Base-by-base conservation (phyloP, 1,284 basidiomycete genomes). In the Ustilago tritici region DNA sequence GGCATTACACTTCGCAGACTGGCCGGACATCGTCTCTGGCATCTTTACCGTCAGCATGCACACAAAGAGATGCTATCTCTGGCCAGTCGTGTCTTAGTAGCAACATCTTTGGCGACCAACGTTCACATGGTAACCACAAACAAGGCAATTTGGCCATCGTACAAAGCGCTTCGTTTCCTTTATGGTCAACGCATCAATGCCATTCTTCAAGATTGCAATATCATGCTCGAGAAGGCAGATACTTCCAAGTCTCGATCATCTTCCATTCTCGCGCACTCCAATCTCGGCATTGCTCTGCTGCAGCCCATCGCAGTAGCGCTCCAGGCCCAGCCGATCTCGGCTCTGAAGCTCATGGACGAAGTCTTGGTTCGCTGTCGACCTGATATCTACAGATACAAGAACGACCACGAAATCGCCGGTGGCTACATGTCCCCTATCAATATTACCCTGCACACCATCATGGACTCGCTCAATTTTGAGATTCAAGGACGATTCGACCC, bases 381-480 rank as follows among this genome's bases (percentile, higher is more conserved):
- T 7, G 65, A 73, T 43, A 61, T 73, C 41, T 67, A 67, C 58
- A 23, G 38, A 7, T 53, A 41, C 54, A 67, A 64, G 57, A 35
- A 49, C n/a, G 41, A 67, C 2, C 7, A 38, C 3, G 17, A 32
- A 34, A 7, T 19, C 10, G 38, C 40, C 9, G n/a, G 19, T 40
- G 54, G 50, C 17, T 36, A 61, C 38, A 43, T 73, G 19, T 61
- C 61, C 6, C 57, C 61, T 15, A 65, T 73, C 52, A 53, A 65
- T 14, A 34, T 56, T 35, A 49, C 71, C 4, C 32, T 73, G 32
- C 49, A 32, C 14, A 68, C 71, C 49, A 68, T 73, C 46, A n/a
- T 61, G 34, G 65, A 73, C 36, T 73, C 71, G 36, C 43, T 68
- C 57, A 53, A 64, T 38, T 73, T 65, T 28, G 56, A 73, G 47